These are phyloP conservation scores for Trichosanthes truncata DNA, from an alignment of 306 rosid genomes.

Conservation along the genomic window DNA sequence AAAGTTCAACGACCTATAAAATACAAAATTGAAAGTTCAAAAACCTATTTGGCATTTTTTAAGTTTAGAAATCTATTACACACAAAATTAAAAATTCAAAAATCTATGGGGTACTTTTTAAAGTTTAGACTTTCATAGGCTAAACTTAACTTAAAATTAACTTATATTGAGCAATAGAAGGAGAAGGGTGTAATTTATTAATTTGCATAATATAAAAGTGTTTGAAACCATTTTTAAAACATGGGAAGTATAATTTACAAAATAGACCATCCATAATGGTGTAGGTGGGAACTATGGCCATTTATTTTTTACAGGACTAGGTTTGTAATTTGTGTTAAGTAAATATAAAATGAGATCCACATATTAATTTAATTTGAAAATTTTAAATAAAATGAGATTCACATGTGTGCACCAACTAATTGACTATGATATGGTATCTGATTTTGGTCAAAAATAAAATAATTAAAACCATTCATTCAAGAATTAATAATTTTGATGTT, in stretches of 20 bases:
- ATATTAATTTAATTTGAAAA: not conserved
- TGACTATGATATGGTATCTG: not conserved
- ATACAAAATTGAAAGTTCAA: too few species aligned
- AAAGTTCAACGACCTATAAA: too few species aligned
- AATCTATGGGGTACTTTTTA: too few species aligned
- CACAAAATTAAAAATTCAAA: too few species aligned
- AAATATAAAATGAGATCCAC: not conserved
- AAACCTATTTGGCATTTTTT: too few species aligned
- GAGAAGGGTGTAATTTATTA: too few species aligned
- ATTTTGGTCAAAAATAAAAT: not conserved
- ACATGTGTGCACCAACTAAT: not conserved
- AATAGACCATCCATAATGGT: not conserved
- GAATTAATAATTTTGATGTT: not conserved
- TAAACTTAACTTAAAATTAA: too few species aligned
- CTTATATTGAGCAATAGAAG: too few species aligned
- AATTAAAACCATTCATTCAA: not conserved
- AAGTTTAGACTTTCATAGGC: too few species aligned
- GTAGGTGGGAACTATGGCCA: not conserved
- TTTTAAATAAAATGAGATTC: not conserved
- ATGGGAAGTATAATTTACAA: not conserved
- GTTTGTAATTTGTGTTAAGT: not conserved
- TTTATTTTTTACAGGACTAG: not conserved
- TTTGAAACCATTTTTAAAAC: too few species aligned
- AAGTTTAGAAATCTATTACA: too few species aligned
- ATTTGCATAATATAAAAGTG: too few species aligned